phyloP scores from a whole-genome alignment of 1,284 basidiomycete species.

The Cerrena zonata region DNA sequence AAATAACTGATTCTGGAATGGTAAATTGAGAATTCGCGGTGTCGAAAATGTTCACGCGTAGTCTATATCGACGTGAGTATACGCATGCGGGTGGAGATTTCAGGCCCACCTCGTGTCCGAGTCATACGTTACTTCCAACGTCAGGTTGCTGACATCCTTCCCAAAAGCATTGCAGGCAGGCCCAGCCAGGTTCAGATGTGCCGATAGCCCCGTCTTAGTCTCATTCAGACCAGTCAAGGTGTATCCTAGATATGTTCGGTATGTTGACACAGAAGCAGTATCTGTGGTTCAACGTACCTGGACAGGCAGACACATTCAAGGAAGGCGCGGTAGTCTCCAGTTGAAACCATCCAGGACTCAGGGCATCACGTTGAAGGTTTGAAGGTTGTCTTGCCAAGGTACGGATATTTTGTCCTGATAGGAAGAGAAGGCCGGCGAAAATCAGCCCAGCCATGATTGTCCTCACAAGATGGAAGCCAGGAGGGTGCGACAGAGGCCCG shows the following conservation, averaged over 20 bases:
- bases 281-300: conserved; percentile 5
- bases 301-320: conserved; percentile 10
- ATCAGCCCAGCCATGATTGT: conserved; percentile 3
- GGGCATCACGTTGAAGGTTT: background rate
- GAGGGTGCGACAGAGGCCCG: background rate
- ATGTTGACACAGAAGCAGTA: background rate
- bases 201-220: conserved; percentile 46
- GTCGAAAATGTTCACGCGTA: conserved; percentile 77
- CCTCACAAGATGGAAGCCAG: background rate
- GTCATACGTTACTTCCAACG: conserved; percentile 64
- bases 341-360: background rate
- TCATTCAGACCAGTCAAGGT: conserved; percentile 40
- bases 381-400: conserved; percentile 1
- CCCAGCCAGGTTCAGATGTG: conserved; percentile 53
- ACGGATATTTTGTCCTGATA: background rate
- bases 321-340: background rate
- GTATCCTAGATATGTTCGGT: conserved; percentile 30
- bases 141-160: conserved; percentile 56
- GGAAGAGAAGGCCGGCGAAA: conserved; percentile 3
- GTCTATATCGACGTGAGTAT: conserved; percentile 32
- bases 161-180: conserved; percentile 69
- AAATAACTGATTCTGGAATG: conserved; percentile 55
- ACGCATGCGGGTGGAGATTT: conserved; percentile 1
- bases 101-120: conserved; percentile 41
- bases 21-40: conserved; percentile 61